Base-by-base conservation (phyloP, 2,329 filamentous ascomycete genomes). In the Pseudonectria foliicola region DNA sequence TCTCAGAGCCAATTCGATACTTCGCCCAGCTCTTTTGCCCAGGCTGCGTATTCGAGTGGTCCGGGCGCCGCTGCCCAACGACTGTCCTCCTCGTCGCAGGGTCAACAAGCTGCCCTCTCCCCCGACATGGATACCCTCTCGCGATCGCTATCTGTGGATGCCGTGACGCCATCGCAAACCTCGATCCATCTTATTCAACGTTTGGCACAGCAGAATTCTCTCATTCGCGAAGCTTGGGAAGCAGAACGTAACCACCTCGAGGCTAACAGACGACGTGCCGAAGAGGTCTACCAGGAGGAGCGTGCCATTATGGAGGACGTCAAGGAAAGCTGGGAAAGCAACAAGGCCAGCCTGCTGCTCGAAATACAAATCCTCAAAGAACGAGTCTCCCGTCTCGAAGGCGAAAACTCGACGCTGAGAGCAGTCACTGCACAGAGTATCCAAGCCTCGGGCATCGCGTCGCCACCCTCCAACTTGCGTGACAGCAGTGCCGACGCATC, bases 281-380 rank as follows among this genome's bases (percentile, higher is more conserved):
- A 75, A 44, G 67, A 72, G 48, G 66, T 75, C n/a, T 74, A 74
- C 46, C 66, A 66, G 42, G 69, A 73, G 44, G 71, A 75, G 47
- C 66, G 70, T 7, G 59, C 58, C 32, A 61, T 74, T 37, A 73
- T 75, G 66, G 68, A 73, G 33, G 66, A 70, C 26, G 66, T 73
- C 40, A 62, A 67, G 13, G 50, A 62, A 12, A 52, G 60, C 10
- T 74, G 70, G 70, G 54, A 66, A 14, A 52, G 54, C 11, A 68
- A 74, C 44, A 70, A 63, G 49, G 48, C 49, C 4, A 48, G 42
- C 27, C 50, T 73, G 46, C 40, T 67, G 24, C 54, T 53, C 25
- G 62, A 71, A 39, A 59, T 71, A 12, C 50, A 59, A 25, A 48
- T 52, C 18, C 58, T 73, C 39, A 61, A 60, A 50, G 57, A 64